phyloP scores from a whole-genome alignment of 148 eudicot genomes.

The Camellia japonica region DNA sequence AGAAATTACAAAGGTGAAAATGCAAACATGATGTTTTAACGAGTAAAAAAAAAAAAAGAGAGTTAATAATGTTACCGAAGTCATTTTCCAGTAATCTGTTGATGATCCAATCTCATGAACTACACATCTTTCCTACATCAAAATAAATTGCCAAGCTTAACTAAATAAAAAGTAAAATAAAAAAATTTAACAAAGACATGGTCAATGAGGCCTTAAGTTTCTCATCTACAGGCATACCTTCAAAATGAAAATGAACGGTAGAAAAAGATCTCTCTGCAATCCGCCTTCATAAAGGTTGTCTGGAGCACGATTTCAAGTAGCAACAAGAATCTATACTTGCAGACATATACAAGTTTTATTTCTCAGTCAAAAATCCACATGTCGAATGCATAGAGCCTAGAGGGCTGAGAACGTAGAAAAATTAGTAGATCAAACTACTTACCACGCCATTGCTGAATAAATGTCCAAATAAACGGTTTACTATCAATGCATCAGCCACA shows the following conservation, averaged over 20 bases:
- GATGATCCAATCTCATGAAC: constrained; percentile 82
- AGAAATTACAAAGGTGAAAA: background rate
- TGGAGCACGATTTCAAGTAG: constrained; percentile 93
- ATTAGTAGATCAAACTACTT: constrained; percentile 26
- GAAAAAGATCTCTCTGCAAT: constrained; percentile 85
- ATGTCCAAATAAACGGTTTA: constrained; percentile 79
- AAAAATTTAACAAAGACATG: background rate
- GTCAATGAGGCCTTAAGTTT: background rate
- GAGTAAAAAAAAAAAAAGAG: too few species aligned
- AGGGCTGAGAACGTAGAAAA: background rate
- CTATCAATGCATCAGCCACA: constrained; percentile 89
- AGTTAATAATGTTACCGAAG: constrained; percentile 47
- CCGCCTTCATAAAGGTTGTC: constrained; percentile 93
- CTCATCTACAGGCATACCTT: constrained; percentile 44
- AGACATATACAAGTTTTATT: constrained; percentile 6
- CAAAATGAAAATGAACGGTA: constrained; percentile 77
- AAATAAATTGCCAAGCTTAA: constrained; percentile 6
- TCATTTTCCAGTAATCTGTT: constrained; percentile 76
- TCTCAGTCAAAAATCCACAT: background rate
- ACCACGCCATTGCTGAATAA: constrained; percentile 76
- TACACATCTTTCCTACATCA: constrained; percentile 74
- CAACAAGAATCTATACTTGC: constrained; percentile 66
- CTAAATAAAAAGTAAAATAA: background rate
- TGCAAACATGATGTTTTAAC: background rate
- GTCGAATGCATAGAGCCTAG: background rate